Evolutionary conservation across 2,329 filamentous ascomycete genomes (phyloP), one percentile per base, ranked within the genome.

Genomic region (Cladophialophora exuberans): DNA sequence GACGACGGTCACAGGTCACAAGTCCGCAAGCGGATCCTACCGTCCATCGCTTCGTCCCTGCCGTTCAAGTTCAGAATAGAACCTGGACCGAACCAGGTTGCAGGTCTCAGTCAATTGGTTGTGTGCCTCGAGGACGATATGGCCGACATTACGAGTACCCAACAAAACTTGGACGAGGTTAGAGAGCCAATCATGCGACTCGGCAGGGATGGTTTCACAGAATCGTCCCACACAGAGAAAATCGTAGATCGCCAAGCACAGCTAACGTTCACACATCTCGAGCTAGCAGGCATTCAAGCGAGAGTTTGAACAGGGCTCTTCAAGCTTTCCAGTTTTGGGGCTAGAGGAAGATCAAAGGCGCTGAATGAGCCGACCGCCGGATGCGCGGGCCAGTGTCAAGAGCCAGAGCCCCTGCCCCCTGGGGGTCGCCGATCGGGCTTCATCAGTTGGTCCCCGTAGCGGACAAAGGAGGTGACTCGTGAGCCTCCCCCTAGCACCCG

Each of bases 161-260:
- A 28, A 36, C 45, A 36, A 10, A 18, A 28, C 30, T 20, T 20
- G 36, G 31, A 48, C 7, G 30, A 33, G 30, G 15, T 23, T 35
- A 6, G 9, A n/a, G 30, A 25, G 15, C 45, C 45, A 48, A 48
- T 48, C 30, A 38, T 22, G 31, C 6, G 23, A 1, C 31, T 4
- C 4, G n/a, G 15, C 42, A 45, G 50, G 50, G 50, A 30, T 38
- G 39, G 49, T 26, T 20, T 43, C 33, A 52, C 35, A 11, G 30
- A 28, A 48, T 25, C 15, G 17, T 13, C 30, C 50, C 28, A 35
- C 18, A 30, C 18, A 22, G 42, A 15, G 44, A 28, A 30, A 33
- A 33, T 43, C 15, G 41, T 38, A 57, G 49, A 53, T 57, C 54
- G 54, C 54, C 54, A 48, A 57, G 54, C 15, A 10, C 30, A 35